Conservation (phyloP, 2,329 filamentous ascomycete genomes). For the Aspergillus udagawae region DNA sequence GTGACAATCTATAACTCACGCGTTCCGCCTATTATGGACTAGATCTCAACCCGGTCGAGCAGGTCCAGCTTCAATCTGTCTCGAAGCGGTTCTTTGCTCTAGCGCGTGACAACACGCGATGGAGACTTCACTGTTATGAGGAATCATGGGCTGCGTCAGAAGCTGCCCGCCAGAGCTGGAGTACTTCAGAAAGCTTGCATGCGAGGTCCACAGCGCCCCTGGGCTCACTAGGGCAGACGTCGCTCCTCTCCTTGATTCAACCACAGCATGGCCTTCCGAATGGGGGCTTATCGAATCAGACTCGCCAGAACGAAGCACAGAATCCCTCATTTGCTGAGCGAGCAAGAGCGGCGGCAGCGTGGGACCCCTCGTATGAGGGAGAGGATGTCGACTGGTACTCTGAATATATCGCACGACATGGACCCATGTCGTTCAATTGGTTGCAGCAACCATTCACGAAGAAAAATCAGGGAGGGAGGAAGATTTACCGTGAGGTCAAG, state of each 20-base stretch:
- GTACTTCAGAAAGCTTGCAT: slow-evolving; percentile 47
- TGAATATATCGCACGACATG: slow-evolving; percentile 81
- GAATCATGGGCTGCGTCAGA: slow-evolving; percentile 63
- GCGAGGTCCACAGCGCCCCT: slow-evolving; percentile 32
- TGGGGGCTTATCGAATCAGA: not conserved
- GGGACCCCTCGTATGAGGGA: slow-evolving; percentile 71
- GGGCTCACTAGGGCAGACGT: slow-evolving; percentile 28
- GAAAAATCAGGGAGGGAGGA: slow-evolving; percentile 34
- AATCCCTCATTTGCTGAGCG: slow-evolving; percentile 23
- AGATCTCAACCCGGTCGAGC: slow-evolving; percentile 62
- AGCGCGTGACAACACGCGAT: slow-evolving; percentile 70
- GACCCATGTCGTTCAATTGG: slow-evolving; percentile 71
- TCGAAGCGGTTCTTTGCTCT: slow-evolving; percentile 63
- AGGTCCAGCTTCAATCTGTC: slow-evolving; percentile 66
- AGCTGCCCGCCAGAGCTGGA: slow-evolving; percentile 17
- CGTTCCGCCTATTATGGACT: slow-evolving; percentile 7
- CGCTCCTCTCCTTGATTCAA: slow-evolving; percentile 33
- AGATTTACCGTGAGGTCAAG: slow-evolving; percentile 58
- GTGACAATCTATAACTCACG: slow-evolving; percentile 15
- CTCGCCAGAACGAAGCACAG: slow-evolving; percentile 3
- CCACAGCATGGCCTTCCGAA: slow-evolving; percentile 14
- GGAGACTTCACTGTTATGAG: slow-evolving; percentile 71
- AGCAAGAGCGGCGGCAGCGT: slow-evolving; percentile 55
- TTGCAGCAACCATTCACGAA: slow-evolving; percentile 56
- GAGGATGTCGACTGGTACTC: slow-evolving; percentile 81